Evolutionary conservation across 257 asterid species (phyloP).

Genomic region (Petrea volubilis): DNA sequence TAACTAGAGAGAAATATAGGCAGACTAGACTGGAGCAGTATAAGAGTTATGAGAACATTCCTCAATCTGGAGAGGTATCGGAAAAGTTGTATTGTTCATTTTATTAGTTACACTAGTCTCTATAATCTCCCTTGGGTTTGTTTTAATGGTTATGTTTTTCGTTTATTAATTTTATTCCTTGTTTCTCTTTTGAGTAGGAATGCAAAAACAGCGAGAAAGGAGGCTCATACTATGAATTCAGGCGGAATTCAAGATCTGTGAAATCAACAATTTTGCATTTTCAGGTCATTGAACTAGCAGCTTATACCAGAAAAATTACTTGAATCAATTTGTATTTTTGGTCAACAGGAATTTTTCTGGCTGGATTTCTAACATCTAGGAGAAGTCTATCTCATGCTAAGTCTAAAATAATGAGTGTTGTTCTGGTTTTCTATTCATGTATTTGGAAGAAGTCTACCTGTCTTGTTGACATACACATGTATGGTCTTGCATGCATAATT

Average conservation of each 20-base stretch:
- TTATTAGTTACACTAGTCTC: background rate
- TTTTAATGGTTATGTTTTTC: background rate
- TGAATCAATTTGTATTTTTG: background rate
- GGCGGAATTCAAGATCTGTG: slow-evolving; percentile 64
- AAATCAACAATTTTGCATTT: slow-evolving; percentile 68
- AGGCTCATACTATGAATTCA: slow-evolving; percentile 54
- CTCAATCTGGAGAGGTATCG: slow-evolving; percentile 47
- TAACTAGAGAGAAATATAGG: slow-evolving; percentile 54
- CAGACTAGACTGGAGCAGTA: slow-evolving; percentile 65
- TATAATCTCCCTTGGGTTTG: background rate
- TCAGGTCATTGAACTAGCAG: slow-evolving; percentile 39
- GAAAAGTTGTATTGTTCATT: slow-evolving; percentile 39
- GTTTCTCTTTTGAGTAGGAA: slow-evolving; percentile 34
- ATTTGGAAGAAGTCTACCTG: background rate
- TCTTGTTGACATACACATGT: background rate
- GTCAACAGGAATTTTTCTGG: too few relatives aligned
- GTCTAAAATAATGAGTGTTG: too few relatives aligned
- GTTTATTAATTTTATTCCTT: background rate
- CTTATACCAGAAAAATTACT: background rate
- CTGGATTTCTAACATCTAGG: too few relatives aligned
- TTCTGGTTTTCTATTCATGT: too few relatives aligned
- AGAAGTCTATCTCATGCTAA: too few relatives aligned
- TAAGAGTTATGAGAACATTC: slow-evolving; percentile 61
- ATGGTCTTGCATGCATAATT: background rate
- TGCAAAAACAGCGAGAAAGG: slow-evolving; percentile 59